Percentiles rank a stretch among this genome's conserved stretches.
These are phyloP conservation scores for Bauhinia variegata DNA, from an alignment of 306 rosid species.

Conservation along the genomic window DNA sequence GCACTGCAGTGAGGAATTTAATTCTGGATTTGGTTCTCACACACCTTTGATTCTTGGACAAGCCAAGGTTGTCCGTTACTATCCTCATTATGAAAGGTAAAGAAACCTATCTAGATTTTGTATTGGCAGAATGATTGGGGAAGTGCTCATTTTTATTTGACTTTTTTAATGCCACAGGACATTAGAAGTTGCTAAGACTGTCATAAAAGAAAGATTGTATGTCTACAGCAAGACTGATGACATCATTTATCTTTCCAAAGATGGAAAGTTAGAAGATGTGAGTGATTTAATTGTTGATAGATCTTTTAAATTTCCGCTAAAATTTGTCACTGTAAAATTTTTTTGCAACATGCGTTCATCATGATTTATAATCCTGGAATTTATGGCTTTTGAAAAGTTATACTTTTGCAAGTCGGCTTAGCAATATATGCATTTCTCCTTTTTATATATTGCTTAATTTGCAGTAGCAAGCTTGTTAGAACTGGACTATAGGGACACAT, in stretches of 20 bases:
- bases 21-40: conserved; percentile 93
- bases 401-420: conserved; percentile 17
- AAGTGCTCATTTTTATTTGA: conserved; percentile 42
- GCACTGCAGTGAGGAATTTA: conserved; percentile 75
- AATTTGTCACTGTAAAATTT: conserved; percentile 6
- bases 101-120: conserved; percentile 14
- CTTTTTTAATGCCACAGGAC: conserved; percentile 61
- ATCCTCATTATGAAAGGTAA: conserved; percentile 82
- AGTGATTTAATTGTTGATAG: conserved; percentile 41
- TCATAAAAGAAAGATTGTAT: conserved; percentile 64
- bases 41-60: conserved; percentile 94
- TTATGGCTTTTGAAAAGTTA: not conserved
- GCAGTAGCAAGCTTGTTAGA: not conserved
- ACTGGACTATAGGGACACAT: too few species aligned
- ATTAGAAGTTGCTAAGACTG: conserved; percentile 69
- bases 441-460: not conserved
- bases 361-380: conserved; percentile 19
- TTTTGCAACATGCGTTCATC: not conserved
- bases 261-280: conserved; percentile 77
- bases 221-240: conserved; percentile 72
- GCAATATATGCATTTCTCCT: conserved; percentile 8
- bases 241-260: conserved; percentile 69
- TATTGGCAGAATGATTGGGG: conserved; percentile 19
- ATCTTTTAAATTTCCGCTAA: conserved; percentile 11
- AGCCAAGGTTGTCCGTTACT: conserved; percentile 92